Evolutionary conservation across 1,284 basidiomycete species (phyloP), one percentile per base, ranked within the genome.

Genomic region (Naganishia liquefaciens): DNA sequence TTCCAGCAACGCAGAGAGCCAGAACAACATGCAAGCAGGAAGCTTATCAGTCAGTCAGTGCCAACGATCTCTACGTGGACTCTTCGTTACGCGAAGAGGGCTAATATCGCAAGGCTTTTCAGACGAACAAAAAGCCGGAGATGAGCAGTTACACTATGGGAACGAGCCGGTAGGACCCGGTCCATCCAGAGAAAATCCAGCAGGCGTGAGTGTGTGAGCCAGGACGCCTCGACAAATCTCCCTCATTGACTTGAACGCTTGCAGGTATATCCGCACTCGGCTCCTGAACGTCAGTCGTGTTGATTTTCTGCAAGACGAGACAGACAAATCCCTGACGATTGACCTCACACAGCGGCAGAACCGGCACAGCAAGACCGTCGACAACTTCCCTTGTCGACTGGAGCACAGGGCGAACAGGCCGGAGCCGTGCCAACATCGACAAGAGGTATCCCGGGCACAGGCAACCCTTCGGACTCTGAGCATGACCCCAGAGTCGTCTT

Each of bases 111-210:
- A n/a, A 2, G 21, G 15, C 44, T 37, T 19, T 21, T 15, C 54
- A 64, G 75, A 54, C 39, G 66, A 69, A 50, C 68, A 66, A 58
- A 74, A 73, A 66, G 72, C 73, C 10, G 70, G 71, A 10, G 76
- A 77, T 64, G 73, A 40, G 5, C 62, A 64, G 33, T 62, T 77
- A 21, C 68, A 69, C n/a, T 69, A 72, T 44, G 67, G 62, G 37
- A 67, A 76, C 49, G 66, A 72, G 5, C 63, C 71, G 5, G 58
- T 57, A 61, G 74, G 74, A 19, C 76, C 76, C 1, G 73, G 63
- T 5, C 68, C 73, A 11, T 74, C 76, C 23, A 28, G 25, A 40
- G 66, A 67, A 37, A 67, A 67, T 42, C 66, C 66, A 28, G 66
- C 62, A 19, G 25, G 63, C 54, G 76, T 77, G 57, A 70, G 75